These are phyloP conservation scores for Curvularia eragrostidis DNA, from an alignment of 2,329 filamentous ascomycete genomes.

Conservation along the genomic window DNA sequence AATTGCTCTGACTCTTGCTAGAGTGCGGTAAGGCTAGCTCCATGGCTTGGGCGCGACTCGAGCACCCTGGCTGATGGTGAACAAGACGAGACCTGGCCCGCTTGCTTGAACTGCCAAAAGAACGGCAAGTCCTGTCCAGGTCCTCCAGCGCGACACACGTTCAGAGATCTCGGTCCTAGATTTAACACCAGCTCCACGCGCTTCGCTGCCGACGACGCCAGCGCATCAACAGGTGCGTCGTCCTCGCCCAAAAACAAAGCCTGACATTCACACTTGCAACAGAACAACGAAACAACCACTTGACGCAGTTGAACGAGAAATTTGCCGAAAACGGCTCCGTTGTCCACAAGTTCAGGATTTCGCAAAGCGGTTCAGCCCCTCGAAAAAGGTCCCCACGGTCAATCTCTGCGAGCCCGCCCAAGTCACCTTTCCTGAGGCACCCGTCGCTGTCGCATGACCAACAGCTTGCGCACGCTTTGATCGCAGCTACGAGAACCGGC, in stretches of 20 bases:
- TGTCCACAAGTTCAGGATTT: conserved; percentile 39
- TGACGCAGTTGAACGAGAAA: conserved; percentile 38
- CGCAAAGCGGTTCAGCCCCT: conserved; percentile 10
- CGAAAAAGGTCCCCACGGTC: conserved; percentile 19
- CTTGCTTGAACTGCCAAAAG: conserved; percentile 44
- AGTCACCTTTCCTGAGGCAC: conserved; percentile 26
- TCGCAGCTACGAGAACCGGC: conserved; percentile 35
- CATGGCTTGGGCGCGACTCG: conserved; percentile 5
- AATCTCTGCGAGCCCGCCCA: conserved; percentile 23
- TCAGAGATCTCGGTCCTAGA: conserved; percentile 38
- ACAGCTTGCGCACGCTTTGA: conserved; percentile 37
- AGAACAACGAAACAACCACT: conserved; percentile 23
- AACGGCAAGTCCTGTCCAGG: conserved; percentile 46
- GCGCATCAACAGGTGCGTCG: conserved; percentile 7
- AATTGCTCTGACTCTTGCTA: conserved; percentile 19
- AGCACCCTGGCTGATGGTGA: conserved; percentile 18
- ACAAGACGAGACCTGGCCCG: conserved; percentile 46
- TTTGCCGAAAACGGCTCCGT: conserved; percentile 38
- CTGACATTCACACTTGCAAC: conserved; percentile 5
- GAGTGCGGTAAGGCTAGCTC: conserved; percentile 28
- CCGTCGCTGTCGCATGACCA: conserved; percentile 39
- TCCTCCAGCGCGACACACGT: conserved; percentile 43
- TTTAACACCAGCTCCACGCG: conserved; percentile 15
- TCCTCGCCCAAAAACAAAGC: background rate
- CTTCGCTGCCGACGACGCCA: background rate